Evolutionary conservation across 1,284 basidiomycete species (phyloP).

Genomic region (Marasmius tenuissimus): DNA sequence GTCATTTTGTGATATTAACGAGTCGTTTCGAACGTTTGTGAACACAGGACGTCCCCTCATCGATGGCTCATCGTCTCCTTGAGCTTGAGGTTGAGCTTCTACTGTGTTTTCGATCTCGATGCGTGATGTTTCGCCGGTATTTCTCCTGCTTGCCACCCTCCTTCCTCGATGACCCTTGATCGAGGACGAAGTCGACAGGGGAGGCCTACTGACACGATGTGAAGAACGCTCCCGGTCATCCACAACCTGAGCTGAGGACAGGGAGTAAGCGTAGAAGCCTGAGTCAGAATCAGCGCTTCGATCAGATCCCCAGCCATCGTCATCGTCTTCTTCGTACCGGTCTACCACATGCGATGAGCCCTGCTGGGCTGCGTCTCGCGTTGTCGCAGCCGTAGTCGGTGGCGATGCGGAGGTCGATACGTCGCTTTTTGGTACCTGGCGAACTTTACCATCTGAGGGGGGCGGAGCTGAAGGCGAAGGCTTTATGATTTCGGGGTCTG

Average conservation of each 20-base stretch:
- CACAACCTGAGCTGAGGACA: not conserved
- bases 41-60: not conserved
- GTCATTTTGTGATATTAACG: not conserved
- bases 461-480: not conserved
- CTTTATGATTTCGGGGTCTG: not conserved
- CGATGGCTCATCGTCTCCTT: not conserved
- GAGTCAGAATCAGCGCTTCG: not conserved
- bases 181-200: not conserved
- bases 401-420: not conserved
- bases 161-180: not conserved
- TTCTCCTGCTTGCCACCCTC: not conserved
- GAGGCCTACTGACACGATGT: not conserved
- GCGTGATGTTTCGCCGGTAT: not conserved
- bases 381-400: not conserved
- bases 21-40: not conserved
- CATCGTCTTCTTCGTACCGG: not conserved
- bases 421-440: too few species aligned
- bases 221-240: not conserved
- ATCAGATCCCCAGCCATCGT: slow-evolving; percentile 1
- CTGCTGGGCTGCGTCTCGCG: not conserved
- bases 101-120: not conserved
- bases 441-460: not conserved
- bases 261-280: not conserved
- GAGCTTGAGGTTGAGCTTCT: slow-evolving; percentile 1
- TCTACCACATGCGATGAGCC: too few species aligned